Percentiles rank a stretch among this genome's conserved stretches.
Conservation (phyloP, 2,329 filamentous ascomycete species). For the Penicillium fuscoglaucum region DNA sequence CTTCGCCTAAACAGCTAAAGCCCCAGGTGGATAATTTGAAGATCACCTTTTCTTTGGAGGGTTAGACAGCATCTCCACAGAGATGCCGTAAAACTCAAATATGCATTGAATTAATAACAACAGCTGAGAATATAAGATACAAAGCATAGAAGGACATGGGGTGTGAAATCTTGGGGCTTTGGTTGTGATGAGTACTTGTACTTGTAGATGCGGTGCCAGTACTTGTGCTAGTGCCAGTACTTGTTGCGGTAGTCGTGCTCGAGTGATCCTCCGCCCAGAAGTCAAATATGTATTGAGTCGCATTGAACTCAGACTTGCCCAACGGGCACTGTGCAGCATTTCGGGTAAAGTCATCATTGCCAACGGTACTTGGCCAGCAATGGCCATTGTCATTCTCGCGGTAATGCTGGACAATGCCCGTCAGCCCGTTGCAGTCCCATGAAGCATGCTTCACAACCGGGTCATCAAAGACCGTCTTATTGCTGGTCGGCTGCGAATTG, state of each 20-base stretch:
- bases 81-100: neutral
- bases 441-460: constrained; percentile 21
- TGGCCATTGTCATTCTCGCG: constrained; percentile 22
- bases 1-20: constrained; percentile 37
- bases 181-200: neutral
- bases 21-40: constrained; percentile 34
- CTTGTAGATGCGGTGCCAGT: neutral
- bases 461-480: constrained; percentile 18
- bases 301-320: constrained; percentile 22
- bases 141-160: neutral
- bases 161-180: neutral
- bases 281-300: constrained; percentile 24
- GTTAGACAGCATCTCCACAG: neutral
- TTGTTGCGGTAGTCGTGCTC: neutral
- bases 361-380: constrained; percentile 23
- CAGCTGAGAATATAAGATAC: neutral
- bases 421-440: constrained; percentile 20
- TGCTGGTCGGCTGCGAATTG: constrained; percentile 16
- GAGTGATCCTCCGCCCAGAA: constrained; percentile 27
- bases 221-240: neutral
- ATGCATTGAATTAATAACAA: neutral
- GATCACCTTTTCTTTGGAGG: constrained; percentile 4
- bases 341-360: constrained; percentile 16
- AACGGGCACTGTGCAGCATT: constrained; percentile 15
- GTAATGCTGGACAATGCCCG: constrained; percentile 24